Percentiles rank a stretch among this genome's conserved stretches.
Conservation (phyloP, 306 rosid genomes). For the Nissolia schottii region DNA sequence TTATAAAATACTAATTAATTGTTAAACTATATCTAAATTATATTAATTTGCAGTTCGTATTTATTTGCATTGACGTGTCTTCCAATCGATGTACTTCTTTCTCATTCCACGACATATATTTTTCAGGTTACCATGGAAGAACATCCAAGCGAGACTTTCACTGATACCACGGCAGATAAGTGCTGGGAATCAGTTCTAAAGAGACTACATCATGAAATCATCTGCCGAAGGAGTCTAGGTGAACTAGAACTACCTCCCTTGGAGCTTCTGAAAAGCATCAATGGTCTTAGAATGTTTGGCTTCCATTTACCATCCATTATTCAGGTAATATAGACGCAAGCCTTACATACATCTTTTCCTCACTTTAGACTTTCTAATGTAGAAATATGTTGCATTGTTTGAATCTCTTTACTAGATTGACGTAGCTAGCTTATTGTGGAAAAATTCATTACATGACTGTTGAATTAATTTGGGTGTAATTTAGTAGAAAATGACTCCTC, state of each 20-base stretch:
- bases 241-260: constrained; percentile 38
- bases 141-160: constrained; percentile 47
- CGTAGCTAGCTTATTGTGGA: not conserved
- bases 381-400: not conserved
- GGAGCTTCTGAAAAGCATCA: constrained; percentile 43
- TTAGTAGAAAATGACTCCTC: not conserved
- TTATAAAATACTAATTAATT: not conserved
- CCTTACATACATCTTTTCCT: not conserved
- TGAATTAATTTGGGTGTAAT: constrained; percentile 8
- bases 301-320: constrained; percentile 53
- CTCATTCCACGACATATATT: not conserved
- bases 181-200: constrained; percentile 79
- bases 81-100: not conserved
- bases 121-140: constrained; percentile 80
- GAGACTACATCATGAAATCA: constrained; percentile 49
- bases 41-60: not conserved
- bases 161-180: constrained; percentile 47
- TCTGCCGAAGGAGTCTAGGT: constrained; percentile 33
- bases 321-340: constrained; percentile 43
- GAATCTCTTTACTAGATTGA: not conserved
- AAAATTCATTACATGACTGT: not conserved
- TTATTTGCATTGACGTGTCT: constrained; percentile 3
- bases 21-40: not conserved
- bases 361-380: not conserved
- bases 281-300: constrained; percentile 83